phyloP scores from a whole-genome alignment of 1,284 basidiomycete species.

The Psilocybe mexicana region DNA sequence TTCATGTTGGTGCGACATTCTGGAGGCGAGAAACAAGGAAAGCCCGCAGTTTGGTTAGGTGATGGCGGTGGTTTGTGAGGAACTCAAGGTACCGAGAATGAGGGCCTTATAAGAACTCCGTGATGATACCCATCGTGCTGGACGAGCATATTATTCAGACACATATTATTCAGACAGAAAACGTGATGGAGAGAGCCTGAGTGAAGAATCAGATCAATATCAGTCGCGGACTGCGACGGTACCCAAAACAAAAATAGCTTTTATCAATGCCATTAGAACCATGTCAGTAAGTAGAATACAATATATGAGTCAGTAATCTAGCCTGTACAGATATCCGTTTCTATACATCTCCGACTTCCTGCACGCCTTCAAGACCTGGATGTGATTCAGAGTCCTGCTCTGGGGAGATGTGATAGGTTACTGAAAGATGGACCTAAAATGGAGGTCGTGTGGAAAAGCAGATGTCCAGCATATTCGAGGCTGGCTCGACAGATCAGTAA shows the following conservation, averaged over 20 bases:
- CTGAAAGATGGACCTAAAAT: neutral
- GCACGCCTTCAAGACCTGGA: neutral
- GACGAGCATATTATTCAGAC: neutral
- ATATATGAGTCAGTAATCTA: constrained; percentile 1
- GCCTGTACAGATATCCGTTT: neutral
- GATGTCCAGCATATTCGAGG: neutral
- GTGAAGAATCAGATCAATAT: neutral
- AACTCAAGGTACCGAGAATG: no score
- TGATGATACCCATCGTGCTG: neutral
- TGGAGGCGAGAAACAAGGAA: neutral
- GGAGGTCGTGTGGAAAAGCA: constrained; percentile 9
- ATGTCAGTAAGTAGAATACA: neutral
- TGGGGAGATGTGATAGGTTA: neutral
- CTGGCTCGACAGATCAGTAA: constrained; percentile 4
- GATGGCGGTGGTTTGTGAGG: no score
- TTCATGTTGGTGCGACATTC: constrained; percentile 11
- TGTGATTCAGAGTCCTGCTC: neutral
- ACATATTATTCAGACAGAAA: neutral
- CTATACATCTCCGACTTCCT: neutral
- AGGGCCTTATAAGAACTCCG: neutral
- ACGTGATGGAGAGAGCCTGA: neutral
- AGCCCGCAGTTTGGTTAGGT: no score
- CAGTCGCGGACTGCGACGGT: neutral
- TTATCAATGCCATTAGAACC: neutral
- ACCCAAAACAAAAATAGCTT: neutral